Conservation (phyloP, 495 filamentous ascomycete species). For the Staphylotrichum tortipilum region DNA sequence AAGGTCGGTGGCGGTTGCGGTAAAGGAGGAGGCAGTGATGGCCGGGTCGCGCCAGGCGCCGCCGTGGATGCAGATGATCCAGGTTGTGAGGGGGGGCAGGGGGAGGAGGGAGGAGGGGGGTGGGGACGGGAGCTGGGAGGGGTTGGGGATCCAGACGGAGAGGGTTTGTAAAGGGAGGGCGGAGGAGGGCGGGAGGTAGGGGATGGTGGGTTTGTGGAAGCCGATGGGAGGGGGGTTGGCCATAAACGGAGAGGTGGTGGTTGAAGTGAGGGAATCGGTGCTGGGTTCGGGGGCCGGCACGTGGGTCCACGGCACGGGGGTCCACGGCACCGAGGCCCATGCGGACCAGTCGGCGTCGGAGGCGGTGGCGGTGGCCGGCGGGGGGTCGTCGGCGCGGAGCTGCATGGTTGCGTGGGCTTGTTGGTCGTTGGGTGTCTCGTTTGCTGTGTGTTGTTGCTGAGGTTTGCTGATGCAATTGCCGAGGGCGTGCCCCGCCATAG, state of each 20-base stretch:
- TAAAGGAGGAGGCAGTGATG: conserved; percentile 39
- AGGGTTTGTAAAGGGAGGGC: conserved; percentile 17
- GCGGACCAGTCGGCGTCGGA: background rate
- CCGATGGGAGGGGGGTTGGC: conserved; percentile 6
- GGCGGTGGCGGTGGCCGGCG: background rate
- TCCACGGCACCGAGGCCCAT: conserved; percentile 15
- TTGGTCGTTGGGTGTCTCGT: no score
- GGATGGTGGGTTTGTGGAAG: conserved; percentile 12
- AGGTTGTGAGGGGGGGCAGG: conserved; percentile 3
- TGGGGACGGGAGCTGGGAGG: background rate
- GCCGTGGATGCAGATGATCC: conserved; percentile 68
- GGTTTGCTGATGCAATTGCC: no score
- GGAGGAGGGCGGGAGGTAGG: background rate
- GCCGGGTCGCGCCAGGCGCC: conserved; percentile 81
- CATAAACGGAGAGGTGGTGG: background rate
- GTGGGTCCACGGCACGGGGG: no score
- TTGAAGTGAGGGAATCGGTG: background rate
- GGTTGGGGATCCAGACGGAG: conserved; percentile 16
- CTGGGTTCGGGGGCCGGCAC: background rate
- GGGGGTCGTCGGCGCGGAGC: background rate
- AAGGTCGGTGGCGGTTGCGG: conserved; percentile 9
- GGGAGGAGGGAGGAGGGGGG: background rate
- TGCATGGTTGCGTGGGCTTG: background rate
- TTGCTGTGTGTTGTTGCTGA: no score
- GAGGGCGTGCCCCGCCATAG: no score